phyloP scores from a whole-genome alignment of 192 early-diverging fungal genomes.

The Coemansia umbellata region DNA sequence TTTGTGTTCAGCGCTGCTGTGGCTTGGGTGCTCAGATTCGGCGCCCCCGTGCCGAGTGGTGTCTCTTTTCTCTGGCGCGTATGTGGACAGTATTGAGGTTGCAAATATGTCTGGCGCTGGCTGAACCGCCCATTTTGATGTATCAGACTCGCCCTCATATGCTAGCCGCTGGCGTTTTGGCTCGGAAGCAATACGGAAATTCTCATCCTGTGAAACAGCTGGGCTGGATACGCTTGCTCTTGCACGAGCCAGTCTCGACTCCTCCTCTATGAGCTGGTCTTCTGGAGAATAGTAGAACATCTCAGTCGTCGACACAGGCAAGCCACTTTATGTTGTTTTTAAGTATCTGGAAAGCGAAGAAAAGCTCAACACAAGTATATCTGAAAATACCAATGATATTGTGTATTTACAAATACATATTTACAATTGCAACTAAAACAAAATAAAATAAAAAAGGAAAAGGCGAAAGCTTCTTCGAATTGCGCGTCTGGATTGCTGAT shows the following conservation, averaged over 20 bases:
- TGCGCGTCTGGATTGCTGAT: too few relatives aligned
- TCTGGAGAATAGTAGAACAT: conserved; percentile 31
- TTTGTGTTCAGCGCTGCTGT: too few relatives aligned
- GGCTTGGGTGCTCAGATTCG: too few relatives aligned
- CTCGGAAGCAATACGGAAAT: background rate
- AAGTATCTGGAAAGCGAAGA: too few relatives aligned
- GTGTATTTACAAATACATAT: background rate
- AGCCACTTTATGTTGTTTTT: too few relatives aligned
- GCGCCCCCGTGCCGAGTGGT: too few relatives aligned
- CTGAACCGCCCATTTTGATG: conserved; percentile 33
- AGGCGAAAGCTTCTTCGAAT: conserved; percentile 2
- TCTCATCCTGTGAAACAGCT: background rate
- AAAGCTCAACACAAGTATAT: too few relatives aligned
- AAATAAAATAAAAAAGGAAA: background rate
- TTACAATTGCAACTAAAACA: conserved; percentile 2
- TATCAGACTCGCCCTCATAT: conserved; percentile 45
- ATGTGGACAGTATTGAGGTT: too few relatives aligned
- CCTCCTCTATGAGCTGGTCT: conserved; percentile 24
- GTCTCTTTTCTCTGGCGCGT: too few relatives aligned
- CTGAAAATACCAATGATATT: too few relatives aligned
- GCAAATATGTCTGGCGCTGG: conserved; percentile 31
- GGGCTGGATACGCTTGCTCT: background rate
- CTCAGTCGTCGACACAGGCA: too few relatives aligned
- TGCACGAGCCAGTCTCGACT: background rate
- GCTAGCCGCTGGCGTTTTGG: conserved; percentile 22